A percentile compares a stretch with the other conserved stretches of the same genome.
phyloP scores from a whole-genome alignment of 176 grass and related monocot genomes.

The Tillandsia leiboldiana region DNA sequence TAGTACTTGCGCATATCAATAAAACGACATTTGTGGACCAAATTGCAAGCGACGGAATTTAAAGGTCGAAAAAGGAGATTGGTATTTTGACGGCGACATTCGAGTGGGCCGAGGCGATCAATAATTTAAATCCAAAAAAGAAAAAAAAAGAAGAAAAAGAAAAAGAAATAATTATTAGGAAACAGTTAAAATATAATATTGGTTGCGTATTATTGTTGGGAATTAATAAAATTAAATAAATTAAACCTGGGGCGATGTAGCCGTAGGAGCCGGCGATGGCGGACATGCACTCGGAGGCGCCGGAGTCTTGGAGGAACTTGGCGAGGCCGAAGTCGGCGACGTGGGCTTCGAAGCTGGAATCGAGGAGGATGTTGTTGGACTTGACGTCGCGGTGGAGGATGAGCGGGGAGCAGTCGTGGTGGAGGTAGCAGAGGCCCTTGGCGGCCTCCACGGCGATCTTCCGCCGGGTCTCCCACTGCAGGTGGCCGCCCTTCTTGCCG shows the following conservation, averaged over 20 bases:
- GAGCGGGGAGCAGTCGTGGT: constrained; percentile 74
- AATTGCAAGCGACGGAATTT: too few species aligned
- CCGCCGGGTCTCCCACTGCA: constrained; percentile 77
- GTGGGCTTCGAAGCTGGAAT: constrained; percentile 73
- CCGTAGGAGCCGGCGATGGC: constrained; percentile 93
- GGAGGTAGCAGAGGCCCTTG: constrained; percentile 96
- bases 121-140: too few species aligned
- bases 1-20: too few species aligned
- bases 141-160: too few species aligned
- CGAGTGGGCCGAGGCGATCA: too few species aligned
- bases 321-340: constrained; percentile 83
- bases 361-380: constrained; percentile 92
- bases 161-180: too few species aligned
- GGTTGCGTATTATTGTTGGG: too few species aligned
- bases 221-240: too few species aligned
- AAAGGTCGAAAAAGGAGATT: neutral
- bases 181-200: too few species aligned
- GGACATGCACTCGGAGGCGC: constrained; percentile 89
- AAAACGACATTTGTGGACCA: too few species aligned
- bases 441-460: constrained; percentile 87
- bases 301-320: constrained; percentile 75
- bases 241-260: constrained; percentile 86
- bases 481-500: constrained; percentile 81
- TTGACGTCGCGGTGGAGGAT: constrained; percentile 91
- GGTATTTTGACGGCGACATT: neutral